Percentiles rank a stretch among this genome's conserved stretches.
phyloP scores from a whole-genome alignment of 2,329 filamentous ascomycete genomes.

The Cordyceps cicadae region DNA sequence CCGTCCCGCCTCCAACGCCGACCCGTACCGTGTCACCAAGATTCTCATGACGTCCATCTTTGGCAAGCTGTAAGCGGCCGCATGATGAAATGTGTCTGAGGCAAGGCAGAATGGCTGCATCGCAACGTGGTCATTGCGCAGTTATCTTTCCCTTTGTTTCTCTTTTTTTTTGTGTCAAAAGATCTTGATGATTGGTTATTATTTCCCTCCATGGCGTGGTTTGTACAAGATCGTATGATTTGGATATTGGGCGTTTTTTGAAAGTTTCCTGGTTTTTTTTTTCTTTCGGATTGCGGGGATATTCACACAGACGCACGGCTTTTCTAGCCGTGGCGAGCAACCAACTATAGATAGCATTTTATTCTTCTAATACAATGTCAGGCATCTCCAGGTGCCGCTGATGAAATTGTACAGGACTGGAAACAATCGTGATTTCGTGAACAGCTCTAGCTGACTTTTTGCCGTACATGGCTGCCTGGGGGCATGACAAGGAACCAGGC shows the following conservation, averaged over 20 bases:
- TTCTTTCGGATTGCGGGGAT: background rate
- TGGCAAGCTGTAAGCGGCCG: conserved; percentile 24
- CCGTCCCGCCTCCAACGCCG: conserved; percentile 75
- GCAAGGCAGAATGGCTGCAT: background rate
- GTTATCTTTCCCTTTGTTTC: background rate
- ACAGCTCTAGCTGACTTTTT: too few relatives aligned
- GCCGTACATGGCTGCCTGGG: too few relatives aligned
- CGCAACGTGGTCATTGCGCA: background rate
- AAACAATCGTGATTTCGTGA: background rate
- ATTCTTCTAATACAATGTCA: background rate
- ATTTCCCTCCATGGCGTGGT: conserved; percentile 1
- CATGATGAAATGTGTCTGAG: background rate
- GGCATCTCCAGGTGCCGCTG: background rate
- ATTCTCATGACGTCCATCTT: conserved; percentile 66
- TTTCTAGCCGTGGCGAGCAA: background rate
- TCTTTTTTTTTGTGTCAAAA: background rate
- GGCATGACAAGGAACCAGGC: too few relatives aligned
- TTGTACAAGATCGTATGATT: background rate
- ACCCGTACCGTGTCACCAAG: conserved; percentile 75
- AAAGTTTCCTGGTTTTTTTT: background rate
- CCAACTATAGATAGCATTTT: background rate
- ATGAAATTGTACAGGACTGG: background rate
- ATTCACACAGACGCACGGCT: background rate
- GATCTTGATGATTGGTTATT: background rate
- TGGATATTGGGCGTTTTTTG: background rate